These are phyloP conservation scores for Geotrichum bryndzae DNA, from an alignment of 1,139 yeast genomes.

Conservation along the genomic window DNA sequence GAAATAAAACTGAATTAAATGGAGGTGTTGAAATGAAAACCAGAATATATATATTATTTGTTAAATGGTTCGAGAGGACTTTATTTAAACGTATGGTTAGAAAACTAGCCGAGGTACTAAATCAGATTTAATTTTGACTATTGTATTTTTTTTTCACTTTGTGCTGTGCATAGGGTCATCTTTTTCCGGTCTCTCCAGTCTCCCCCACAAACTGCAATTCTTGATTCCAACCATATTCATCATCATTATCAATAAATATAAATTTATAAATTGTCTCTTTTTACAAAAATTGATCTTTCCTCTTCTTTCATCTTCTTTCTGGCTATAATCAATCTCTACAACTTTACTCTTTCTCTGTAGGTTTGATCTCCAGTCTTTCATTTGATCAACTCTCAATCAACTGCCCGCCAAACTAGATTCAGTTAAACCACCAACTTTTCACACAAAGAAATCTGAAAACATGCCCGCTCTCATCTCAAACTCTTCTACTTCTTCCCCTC, in stretches of 20 bases:
- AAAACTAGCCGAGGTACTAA: no score
- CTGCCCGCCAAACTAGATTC: neutral
- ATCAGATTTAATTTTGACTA: no score
- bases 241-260: no score
- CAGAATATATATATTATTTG: neutral
- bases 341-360: neutral
- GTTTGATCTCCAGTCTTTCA: neutral
- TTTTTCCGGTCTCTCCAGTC: no score
- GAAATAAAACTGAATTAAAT: neutral
- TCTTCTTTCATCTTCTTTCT: neutral
- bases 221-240: no score
- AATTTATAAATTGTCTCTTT: no score
- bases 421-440: neutral
- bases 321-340: neutral
- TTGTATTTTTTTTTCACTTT: no score
- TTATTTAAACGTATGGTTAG: neutral
- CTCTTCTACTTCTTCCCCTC: neutral
- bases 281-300: no score
- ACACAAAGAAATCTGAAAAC: neutral
- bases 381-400: neutral
- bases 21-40: neutral
- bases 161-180: no score
- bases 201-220: no score
- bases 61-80: neutral
- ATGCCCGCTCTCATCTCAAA: constrained; percentile 14